Percentiles rank a stretch among this genome's conserved stretches.
Conservation (phyloP, 305 asterid genomes). For the Rubia peregrina region DNA sequence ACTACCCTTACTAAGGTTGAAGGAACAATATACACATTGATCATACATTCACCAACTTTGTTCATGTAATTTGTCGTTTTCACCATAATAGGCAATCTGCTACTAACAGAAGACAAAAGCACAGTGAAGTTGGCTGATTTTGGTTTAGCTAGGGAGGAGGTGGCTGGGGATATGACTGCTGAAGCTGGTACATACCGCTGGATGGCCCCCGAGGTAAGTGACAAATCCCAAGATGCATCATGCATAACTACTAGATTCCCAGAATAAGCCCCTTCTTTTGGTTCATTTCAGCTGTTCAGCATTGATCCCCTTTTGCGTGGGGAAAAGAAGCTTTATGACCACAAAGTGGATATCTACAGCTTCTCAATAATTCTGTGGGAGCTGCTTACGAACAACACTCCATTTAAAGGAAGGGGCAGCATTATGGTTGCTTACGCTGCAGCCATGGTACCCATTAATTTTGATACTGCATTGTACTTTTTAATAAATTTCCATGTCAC, state of each 20-base stretch:
- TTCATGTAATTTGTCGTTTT: neutral
- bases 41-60: neutral
- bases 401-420: conserved; percentile 44
- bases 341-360: conserved; percentile 63
- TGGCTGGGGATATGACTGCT: conserved; percentile 46
- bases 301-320: conserved; percentile 31
- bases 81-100: conserved; percentile 41
- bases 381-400: conserved; percentile 49
- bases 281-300: conserved; percentile 42
- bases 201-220: conserved; percentile 69
- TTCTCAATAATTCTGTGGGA: conserved; percentile 64
- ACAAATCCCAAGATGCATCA: neutral
- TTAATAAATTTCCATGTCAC: neutral
- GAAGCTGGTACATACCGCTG: conserved; percentile 73
- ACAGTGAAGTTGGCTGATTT: conserved; percentile 53
- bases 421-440: conserved; percentile 55
- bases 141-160: conserved; percentile 56
- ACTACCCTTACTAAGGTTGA: neutral
- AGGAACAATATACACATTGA: neutral
- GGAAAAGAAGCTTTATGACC: conserved; percentile 46
- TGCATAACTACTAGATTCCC: neutral
- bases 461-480: neutral
- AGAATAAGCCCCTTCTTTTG: conserved; percentile 16
- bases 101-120: conserved; percentile 47
- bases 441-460: conserved; percentile 28